These are phyloP conservation scores for Fusarium haematococcum DNA, from an alignment of 2,329 filamentous ascomycete species.

Conservation along the genomic window DNA sequence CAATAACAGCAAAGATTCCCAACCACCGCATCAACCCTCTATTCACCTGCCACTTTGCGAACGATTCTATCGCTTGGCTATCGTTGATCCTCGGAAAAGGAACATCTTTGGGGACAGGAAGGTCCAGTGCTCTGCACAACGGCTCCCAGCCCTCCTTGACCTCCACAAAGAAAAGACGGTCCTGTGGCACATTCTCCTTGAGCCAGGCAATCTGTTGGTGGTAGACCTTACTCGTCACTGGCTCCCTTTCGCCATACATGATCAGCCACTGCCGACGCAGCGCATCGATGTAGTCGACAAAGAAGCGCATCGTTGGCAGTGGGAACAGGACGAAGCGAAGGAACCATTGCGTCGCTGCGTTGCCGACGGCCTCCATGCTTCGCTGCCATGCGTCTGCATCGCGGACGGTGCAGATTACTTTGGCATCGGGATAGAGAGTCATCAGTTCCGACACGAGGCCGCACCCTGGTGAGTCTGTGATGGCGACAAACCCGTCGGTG, in stretches of 20 bases:
- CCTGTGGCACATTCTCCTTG: slow-evolving; percentile 34
- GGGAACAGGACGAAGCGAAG: slow-evolving; percentile 32
- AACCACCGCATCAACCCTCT: neutral
- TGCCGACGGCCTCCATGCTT: slow-evolving; percentile 22
- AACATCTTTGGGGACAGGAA: neutral
- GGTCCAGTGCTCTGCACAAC: slow-evolving; percentile 47
- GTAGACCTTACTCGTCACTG: slow-evolving; percentile 11
- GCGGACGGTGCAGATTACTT: slow-evolving; percentile 36
- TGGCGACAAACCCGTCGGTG: neutral
- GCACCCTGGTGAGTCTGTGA: neutral
- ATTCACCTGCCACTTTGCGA: neutral
- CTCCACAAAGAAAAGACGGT: slow-evolving; percentile 42
- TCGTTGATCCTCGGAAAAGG: neutral
- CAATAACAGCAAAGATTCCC: neutral
- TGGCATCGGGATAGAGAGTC: slow-evolving; percentile 35
- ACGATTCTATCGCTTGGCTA: neutral
- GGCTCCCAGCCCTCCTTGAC: slow-evolving; percentile 49
- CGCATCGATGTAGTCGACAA: slow-evolving; percentile 20
- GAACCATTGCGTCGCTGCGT: slow-evolving; percentile 17
- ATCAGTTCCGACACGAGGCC: slow-evolving; percentile 22
- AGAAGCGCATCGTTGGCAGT: slow-evolving; percentile 24
- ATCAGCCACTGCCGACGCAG: slow-evolving; percentile 9
- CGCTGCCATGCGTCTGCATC: slow-evolving; percentile 30
- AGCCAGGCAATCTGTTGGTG: slow-evolving; percentile 12
- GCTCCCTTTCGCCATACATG: slow-evolving; percentile 10